Evolutionary conservation across 257 asterid genomes (phyloP).

Genomic region (Penstemon newberryi): DNA sequence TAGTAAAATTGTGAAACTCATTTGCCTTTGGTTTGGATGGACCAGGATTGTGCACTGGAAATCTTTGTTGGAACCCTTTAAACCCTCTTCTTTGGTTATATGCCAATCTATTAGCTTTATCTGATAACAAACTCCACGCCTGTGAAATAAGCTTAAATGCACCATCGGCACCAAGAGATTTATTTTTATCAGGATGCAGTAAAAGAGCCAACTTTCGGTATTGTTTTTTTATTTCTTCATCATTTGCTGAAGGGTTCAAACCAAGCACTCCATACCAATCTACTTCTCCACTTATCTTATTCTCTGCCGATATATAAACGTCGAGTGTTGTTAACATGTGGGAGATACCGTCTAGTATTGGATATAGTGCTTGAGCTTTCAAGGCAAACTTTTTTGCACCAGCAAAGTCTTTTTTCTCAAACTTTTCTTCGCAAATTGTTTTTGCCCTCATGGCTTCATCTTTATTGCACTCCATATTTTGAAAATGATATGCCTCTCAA

Average conservation of each 20-base stretch:
- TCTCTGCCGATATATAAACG: slow-evolving; percentile 53
- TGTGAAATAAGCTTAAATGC: slow-evolving; percentile 68
- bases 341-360: slow-evolving; percentile 57
- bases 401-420: slow-evolving; percentile 42
- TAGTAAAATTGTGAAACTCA: no score
- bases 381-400: slow-evolving; percentile 56
- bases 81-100: slow-evolving; percentile 53
- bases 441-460: slow-evolving; percentile 56
- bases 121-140: slow-evolving; percentile 58
- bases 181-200: slow-evolving; percentile 35
- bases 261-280: slow-evolving; percentile 64
- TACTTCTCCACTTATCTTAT: slow-evolving; percentile 51
- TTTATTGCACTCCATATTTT: slow-evolving; percentile 42
- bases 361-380: slow-evolving; percentile 59
- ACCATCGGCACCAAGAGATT: slow-evolving; percentile 65
- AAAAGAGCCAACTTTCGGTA: slow-evolving; percentile 58
- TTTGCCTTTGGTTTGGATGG: slow-evolving; percentile 41
- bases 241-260: slow-evolving; percentile 45
- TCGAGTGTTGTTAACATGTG: slow-evolving; percentile 64
- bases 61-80: slow-evolving; percentile 27
- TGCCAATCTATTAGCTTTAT: slow-evolving; percentile 42
- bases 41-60: no score
- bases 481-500: not conserved
- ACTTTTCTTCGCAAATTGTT: slow-evolving; percentile 53
- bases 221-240: slow-evolving; percentile 54